Conservation (phyloP, 2,329 filamentous ascomycete genomes). For the Aspergillus ibericus region DNA sequence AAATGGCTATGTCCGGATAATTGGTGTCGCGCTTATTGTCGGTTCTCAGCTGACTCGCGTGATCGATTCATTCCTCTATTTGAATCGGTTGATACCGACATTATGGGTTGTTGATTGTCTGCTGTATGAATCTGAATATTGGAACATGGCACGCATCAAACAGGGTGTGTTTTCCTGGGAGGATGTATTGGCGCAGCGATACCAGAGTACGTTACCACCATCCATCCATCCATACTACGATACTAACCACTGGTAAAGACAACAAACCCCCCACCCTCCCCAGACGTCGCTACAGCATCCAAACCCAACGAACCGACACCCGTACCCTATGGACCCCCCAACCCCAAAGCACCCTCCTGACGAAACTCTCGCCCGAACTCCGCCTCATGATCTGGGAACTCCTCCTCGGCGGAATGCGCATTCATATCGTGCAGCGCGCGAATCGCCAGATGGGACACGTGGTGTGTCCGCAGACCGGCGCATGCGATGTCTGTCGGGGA, state of each 20-base stretch:
- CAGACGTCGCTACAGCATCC: slow-evolving; percentile 14
- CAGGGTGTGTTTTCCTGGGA: slow-evolving; percentile 43
- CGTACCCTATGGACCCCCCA: slow-evolving; percentile 21
- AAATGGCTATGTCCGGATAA: background rate
- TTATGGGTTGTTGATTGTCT: slow-evolving; percentile 8
- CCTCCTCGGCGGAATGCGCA: slow-evolving; percentile 30
- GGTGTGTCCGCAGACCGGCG: slow-evolving; percentile 28
- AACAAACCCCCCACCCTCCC: slow-evolving; percentile 32
- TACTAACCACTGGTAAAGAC: slow-evolving; percentile 13
- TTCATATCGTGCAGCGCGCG: slow-evolving; percentile 39
- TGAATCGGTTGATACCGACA: too few relatives aligned
- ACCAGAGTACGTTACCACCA: slow-evolving; percentile 34
- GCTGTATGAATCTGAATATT: too few relatives aligned
- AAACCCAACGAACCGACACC: slow-evolving; percentile 12
- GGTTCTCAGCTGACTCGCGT: slow-evolving; percentile 15
- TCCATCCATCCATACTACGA: background rate
- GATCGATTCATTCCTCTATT: slow-evolving; percentile 6
- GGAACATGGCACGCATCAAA: slow-evolving; percentile 39
- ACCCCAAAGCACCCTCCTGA: slow-evolving; percentile 29
- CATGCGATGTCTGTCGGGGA: slow-evolving; percentile 38
- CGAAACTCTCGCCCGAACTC: slow-evolving; percentile 36
- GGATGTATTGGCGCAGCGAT: slow-evolving; percentile 41
- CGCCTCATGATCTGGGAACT: slow-evolving; percentile 40
- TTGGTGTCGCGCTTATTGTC: slow-evolving; percentile 14
- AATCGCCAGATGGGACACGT: slow-evolving; percentile 35